phyloP scores from a whole-genome alignment of 2,329 filamentous ascomycete species.

The Curvularia lunata region DNA sequence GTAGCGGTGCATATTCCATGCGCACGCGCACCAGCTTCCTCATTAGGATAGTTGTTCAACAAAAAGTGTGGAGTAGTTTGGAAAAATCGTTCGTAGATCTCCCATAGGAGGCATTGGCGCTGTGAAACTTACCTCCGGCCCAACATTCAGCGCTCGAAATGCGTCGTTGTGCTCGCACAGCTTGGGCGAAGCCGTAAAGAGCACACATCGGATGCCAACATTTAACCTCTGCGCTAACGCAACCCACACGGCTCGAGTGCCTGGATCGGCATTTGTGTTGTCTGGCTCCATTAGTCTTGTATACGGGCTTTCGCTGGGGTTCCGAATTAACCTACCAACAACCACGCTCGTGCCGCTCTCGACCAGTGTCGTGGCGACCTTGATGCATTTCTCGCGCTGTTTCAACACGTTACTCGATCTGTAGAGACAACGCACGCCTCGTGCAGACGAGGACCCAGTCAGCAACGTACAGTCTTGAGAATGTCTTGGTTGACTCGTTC shows the following conservation, averaged over 20 bases:
- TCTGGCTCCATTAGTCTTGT: slow-evolving; percentile 60
- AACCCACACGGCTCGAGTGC: slow-evolving; percentile 80
- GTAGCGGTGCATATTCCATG: slow-evolving; percentile 4
- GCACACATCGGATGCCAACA: slow-evolving; percentile 82
- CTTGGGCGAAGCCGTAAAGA: slow-evolving; percentile 75
- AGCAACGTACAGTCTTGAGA: slow-evolving; percentile 69
- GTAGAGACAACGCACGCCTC: slow-evolving; percentile 33
- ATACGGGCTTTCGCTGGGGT: slow-evolving; percentile 23
- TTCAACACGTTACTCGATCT: slow-evolving; percentile 44
- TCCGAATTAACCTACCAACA: slow-evolving; percentile 67
- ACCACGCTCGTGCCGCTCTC: slow-evolving; percentile 71
- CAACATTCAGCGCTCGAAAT: slow-evolving; percentile 70
- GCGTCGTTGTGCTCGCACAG: slow-evolving; percentile 86
- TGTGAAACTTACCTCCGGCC: slow-evolving; percentile 42
- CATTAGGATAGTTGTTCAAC: slow-evolving; percentile 18
- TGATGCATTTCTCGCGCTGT: slow-evolving; percentile 70
- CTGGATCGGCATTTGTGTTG: slow-evolving; percentile 89
- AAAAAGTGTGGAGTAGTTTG: slow-evolving; percentile 8
- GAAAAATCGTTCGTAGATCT: slow-evolving; percentile 8
- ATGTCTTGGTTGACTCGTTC: slow-evolving; percentile 88
- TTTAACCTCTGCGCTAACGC: slow-evolving; percentile 71
- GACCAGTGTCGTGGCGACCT: slow-evolving; percentile 71
- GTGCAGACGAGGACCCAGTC: slow-evolving; percentile 19
- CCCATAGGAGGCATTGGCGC: slow-evolving; percentile 16
- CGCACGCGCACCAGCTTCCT: slow-evolving; percentile 16